Evolutionary conservation across 192 early-diverging fungal species (phyloP).

Genomic region (Podila minutissima): DNA sequence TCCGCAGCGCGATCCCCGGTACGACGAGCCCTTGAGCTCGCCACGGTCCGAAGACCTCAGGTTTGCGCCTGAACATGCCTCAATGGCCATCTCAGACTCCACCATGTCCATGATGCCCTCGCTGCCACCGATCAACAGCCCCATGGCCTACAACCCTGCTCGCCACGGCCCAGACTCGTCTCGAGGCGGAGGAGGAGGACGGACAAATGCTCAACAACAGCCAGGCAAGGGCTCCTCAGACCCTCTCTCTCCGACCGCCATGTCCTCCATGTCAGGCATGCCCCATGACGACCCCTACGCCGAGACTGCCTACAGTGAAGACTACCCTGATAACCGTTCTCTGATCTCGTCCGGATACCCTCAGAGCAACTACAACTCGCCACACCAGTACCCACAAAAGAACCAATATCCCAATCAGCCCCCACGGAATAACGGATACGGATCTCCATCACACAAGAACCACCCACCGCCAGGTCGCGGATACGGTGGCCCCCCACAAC

Average conservation of each 20-base stretch:
- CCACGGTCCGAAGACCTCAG: background rate
- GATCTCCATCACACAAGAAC: too few species aligned
- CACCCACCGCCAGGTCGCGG: background rate
- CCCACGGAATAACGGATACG: conserved; percentile 5
- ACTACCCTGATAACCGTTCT: conserved; percentile 12
- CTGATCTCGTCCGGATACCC: background rate
- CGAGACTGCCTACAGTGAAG: conserved; percentile 27
- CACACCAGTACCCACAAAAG: background rate
- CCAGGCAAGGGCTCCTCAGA: background rate
- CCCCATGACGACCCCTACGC: conserved; percentile 35
- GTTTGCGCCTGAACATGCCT: conserved; percentile 21
- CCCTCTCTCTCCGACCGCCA: background rate
- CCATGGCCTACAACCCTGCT: conserved; percentile 10
- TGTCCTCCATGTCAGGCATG: background rate
- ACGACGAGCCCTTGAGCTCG: background rate
- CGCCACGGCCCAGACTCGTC: background rate
- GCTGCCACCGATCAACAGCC: conserved; percentile 13
- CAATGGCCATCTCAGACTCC: conserved; percentile 43
- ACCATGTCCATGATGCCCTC: conserved; percentile 46
- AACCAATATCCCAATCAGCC: background rate
- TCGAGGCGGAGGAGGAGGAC: background rate
- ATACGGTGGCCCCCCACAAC: background rate
- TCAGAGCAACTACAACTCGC: background rate
- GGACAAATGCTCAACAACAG: background rate
- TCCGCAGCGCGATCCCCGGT: conserved; percentile 2